These are phyloP conservation scores for Phytophthora syringae DNA, from an alignment of 352 stramenopile species.

Conservation along the genomic window DNA sequence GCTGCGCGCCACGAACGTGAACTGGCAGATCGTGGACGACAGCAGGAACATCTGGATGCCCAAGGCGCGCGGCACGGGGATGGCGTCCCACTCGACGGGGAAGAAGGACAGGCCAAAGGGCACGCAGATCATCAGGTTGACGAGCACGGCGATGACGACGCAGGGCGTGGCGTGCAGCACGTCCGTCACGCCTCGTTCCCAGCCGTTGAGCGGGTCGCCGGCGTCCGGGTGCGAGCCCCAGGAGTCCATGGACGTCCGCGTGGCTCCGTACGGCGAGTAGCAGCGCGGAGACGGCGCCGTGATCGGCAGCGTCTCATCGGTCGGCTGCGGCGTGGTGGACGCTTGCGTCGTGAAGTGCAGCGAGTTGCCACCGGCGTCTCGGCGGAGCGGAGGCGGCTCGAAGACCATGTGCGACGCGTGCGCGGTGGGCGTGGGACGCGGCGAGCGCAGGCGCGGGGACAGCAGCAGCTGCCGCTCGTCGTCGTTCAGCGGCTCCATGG, in stretches of 20 bases:
- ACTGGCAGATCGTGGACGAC: constrained; percentile 82
- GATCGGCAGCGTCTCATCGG: constrained; percentile 29
- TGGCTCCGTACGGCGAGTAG: constrained; percentile 28
- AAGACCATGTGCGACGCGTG: constrained; percentile 61
- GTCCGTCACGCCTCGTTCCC: constrained; percentile 35
- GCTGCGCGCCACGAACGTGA: constrained; percentile 78
- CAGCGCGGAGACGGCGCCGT: constrained; percentile 29
- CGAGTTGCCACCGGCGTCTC: constrained; percentile 55
- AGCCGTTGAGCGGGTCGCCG: constrained; percentile 28
- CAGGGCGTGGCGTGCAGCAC: constrained; percentile 52
- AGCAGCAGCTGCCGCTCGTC: constrained; percentile 27
- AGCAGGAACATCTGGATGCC: constrained; percentile 88
- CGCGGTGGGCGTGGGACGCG: constrained; percentile 4
- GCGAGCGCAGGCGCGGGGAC: constrained; percentile 21
- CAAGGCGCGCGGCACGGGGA: constrained; percentile 75
- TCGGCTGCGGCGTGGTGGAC: constrained; percentile 3
- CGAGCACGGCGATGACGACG: constrained; percentile 72
- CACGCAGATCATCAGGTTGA: constrained; percentile 91
- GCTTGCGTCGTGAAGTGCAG: constrained; percentile 51
- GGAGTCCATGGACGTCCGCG: constrained; percentile 19
- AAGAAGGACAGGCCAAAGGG: constrained; percentile 89
- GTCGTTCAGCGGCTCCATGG: constrained; percentile 36
- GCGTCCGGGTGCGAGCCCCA: constrained; percentile 20
- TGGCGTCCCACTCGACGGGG: constrained; percentile 77
- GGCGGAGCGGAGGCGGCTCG: constrained; percentile 68